Evolutionary conservation across 139 green algal species (phyloP), one percentile per base, ranked within the genome.

Genomic region (Desmodesmus armatus): DNA sequence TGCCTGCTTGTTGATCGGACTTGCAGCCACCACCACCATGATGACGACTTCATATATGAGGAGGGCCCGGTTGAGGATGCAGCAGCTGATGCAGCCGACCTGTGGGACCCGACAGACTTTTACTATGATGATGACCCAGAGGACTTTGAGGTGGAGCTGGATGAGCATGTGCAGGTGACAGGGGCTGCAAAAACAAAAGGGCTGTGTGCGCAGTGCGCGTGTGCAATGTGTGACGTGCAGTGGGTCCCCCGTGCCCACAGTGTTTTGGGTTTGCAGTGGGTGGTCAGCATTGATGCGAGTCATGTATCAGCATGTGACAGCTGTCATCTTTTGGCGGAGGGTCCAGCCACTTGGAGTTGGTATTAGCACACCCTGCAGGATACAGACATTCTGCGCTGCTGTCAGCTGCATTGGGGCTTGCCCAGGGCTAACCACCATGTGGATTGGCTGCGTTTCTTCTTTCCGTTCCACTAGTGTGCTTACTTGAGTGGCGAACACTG

Each of bases 61-160:
- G n/a, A n/a, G n/a, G n/a, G n/a, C n/a, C n/a, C n/a, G n/a, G n/a
- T n/a, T n/a, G n/a, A n/a, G n/a, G n/a, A n/a, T n/a, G n/a, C n/a
- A n/a, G n/a, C n/a, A n/a, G n/a, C n/a, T n/a, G 66, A 74, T 19
- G 66, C 66, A 49, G 66, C 66, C 43, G 66, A 43, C 5, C 27
- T 44, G 15, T 74, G 33, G 27, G 66, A 72, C 76, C 55, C 27
- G 40, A 70, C 47, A 70, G 63, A 43, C 29, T 72, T 72, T 43
- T 82, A 51, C 55, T 82, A 43, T 29, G 53, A 82, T 71, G 76
- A 82, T 17, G 76, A 82, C 23, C 76, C 76, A 39, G 74, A 82
- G 33, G 74, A 82, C 25, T 82, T 70, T 29, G 31, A 39, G 17
- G 17, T 82, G 9, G 35, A 49, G 21, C n/a, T 51, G 47, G 67